Conservation (phyloP, 73 alveolate genomes). For the Stentor roeselii region DNA sequence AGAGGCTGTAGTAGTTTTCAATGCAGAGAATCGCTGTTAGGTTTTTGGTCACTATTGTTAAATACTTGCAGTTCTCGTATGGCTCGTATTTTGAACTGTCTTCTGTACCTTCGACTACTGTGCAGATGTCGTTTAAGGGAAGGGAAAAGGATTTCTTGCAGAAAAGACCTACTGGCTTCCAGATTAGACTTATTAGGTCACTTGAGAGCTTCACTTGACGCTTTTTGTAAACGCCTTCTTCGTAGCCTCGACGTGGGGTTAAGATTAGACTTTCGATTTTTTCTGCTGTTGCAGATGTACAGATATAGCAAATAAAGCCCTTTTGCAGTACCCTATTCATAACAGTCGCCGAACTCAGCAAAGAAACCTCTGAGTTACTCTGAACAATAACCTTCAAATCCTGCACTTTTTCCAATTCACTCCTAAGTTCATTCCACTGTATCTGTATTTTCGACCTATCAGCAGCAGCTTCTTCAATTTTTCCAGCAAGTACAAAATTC, state of each 20-base stretch:
- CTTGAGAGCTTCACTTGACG: not conserved
- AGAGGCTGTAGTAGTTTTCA: not conserved
- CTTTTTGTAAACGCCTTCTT: constrained; percentile 24
- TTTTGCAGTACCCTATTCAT: not conserved
- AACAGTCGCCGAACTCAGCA: not conserved
- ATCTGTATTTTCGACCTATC: not conserved
- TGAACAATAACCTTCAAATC: not conserved
- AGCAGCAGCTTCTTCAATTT: not conserved
- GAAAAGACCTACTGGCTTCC: constrained; percentile 14
- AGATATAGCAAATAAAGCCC: not conserved
- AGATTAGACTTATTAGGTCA: not conserved
- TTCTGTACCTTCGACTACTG: constrained; percentile 15
- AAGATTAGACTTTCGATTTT: not conserved
- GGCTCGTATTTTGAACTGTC: not conserved
- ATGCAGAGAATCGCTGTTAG: not conserved
- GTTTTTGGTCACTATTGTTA: not conserved
- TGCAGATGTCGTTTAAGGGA: not conserved
- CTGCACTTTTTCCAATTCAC: not conserved
- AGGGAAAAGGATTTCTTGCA: not conserved
- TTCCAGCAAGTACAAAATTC: not conserved
- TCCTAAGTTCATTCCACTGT: not conserved
- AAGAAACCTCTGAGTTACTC: not conserved
- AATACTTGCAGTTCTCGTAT: not conserved
- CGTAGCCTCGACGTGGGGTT: constrained; percentile 18
- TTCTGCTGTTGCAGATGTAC: not conserved